These are phyloP conservation scores for Metschnikowia hibisci DNA, from an alignment of 805 yeast species.

Conservation along the genomic window DNA sequence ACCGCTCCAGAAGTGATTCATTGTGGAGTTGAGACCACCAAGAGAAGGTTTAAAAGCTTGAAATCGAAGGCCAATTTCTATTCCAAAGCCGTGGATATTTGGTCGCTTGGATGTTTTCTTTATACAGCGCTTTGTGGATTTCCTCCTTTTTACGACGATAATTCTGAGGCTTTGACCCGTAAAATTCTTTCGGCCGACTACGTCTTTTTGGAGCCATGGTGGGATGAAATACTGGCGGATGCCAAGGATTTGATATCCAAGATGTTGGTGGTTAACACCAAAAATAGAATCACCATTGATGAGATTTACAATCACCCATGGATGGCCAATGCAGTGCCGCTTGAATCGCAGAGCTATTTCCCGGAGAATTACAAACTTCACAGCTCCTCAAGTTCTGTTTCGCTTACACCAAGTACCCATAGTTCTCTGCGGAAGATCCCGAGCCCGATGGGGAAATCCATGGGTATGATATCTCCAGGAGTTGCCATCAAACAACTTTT, in stretches of 20 bases:
- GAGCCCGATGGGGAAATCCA: conserved; percentile 11
- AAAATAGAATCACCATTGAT: conserved; percentile 62
- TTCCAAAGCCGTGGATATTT: conserved; percentile 94
- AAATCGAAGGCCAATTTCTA: conserved; percentile 36
- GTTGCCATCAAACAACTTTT: conserved; percentile 40
- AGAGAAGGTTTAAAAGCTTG: conserved; percentile 14
- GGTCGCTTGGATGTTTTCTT: conserved; percentile 97
- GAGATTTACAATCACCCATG: conserved; percentile 75
- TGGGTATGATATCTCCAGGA: conserved; percentile 15
- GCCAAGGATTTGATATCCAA: conserved; percentile 70
- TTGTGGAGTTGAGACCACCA: conserved; percentile 56
- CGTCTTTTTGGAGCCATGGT: conserved; percentile 78
- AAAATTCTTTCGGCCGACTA: conserved; percentile 79
- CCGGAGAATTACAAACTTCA: conserved; percentile 8
- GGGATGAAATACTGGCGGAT: conserved; percentile 72
- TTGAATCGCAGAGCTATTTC: conserved; percentile 15
- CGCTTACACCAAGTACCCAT: conserved; percentile 3
- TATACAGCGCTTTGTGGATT: conserved; percentile 94
- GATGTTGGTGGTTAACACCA: conserved; percentile 69
- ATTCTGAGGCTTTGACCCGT: conserved; percentile 67
- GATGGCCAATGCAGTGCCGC: conserved; percentile 36
- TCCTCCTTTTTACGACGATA: conserved; percentile 93
- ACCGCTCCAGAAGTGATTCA: conserved; percentile 98
- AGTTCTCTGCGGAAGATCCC: conserved; percentile 5
- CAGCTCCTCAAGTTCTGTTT: not conserved